A percentile compares a stretch with the other conserved stretches of the same genome.
phyloP scores from a whole-genome alignment of 2,329 filamentous ascomycete genomes.

The Penicillium sumatraense region DNA sequence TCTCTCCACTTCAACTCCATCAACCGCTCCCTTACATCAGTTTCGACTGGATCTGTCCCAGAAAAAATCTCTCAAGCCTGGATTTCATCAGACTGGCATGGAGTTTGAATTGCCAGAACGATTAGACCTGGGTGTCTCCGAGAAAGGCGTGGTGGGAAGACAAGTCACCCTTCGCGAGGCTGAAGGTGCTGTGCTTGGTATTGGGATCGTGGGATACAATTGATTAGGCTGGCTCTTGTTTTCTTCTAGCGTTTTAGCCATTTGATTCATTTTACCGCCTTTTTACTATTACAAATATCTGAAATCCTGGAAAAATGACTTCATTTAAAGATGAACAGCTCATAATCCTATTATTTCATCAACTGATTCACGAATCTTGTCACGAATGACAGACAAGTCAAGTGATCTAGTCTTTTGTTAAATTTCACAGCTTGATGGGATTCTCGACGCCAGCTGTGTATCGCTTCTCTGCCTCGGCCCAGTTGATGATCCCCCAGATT shows the following conservation, averaged over 20 bases:
- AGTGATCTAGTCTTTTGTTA: background rate
- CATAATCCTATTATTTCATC: no score
- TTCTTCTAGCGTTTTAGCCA: no score
- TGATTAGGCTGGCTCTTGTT: constrained; percentile 13
- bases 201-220: constrained; percentile 41
- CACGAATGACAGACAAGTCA: background rate
- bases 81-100: constrained; percentile 15
- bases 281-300: no score
- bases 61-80: background rate
- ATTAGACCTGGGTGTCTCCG: constrained; percentile 40
- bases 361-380: background rate
- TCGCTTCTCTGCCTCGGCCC: constrained; percentile 80
- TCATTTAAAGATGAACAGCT: no score
- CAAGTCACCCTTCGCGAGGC: constrained; percentile 34
- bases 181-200: constrained; percentile 29
- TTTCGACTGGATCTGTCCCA: constrained; percentile 29
- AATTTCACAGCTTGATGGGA: constrained; percentile 32
- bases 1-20: constrained; percentile 21
- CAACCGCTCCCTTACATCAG: constrained; percentile 28
- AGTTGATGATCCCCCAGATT: constrained; percentile 93
- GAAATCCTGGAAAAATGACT: no score
- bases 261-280: no score
- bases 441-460: constrained; percentile 44
- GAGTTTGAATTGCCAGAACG: constrained; percentile 35
- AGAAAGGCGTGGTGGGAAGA: constrained; percentile 39